Evolutionary conservation across 2,329 filamentous ascomycete genomes (phyloP).

Genomic region (Colletotrichum tanaceti): DNA sequence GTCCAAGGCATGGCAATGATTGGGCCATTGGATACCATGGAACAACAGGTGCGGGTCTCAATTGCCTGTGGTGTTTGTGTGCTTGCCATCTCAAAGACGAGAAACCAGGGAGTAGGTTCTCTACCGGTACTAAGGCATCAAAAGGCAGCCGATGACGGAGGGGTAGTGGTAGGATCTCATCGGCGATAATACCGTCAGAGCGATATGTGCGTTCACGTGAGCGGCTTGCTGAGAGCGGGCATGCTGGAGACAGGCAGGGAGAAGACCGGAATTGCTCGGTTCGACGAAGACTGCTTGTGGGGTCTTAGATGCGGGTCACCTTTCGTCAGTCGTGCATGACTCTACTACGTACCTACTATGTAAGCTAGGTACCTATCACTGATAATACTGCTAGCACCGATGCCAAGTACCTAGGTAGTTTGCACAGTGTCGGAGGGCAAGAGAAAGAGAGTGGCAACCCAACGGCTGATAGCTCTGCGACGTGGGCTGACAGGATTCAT

Average conservation of each 20-base stretch:
- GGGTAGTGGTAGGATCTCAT: not conserved
- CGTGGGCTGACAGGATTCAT: constrained; percentile 20
- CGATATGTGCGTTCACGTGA: constrained; percentile 9
- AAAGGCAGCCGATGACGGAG: not conserved
- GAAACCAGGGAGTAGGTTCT: not conserved
- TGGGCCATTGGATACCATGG: constrained; percentile 1
- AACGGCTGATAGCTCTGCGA: constrained; percentile 11
- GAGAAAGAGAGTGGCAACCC: constrained; percentile 23
- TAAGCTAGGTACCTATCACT: constrained; percentile 6
- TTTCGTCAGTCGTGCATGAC: too few relatives aligned
- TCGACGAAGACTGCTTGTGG: constrained; percentile 17
- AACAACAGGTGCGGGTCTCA: not conserved
- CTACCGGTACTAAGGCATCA: constrained; percentile 5
- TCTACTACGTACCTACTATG: too few relatives aligned
- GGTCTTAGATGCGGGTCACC: constrained; percentile 1
- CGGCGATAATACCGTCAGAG: not conserved
- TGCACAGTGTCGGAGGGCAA: constrained; percentile 30
- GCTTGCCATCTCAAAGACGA: not conserved
- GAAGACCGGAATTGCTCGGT: constrained; percentile 33
- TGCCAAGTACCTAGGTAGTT: too few relatives aligned
- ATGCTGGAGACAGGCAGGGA: constrained; percentile 14
- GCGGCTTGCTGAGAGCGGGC: constrained; percentile 13
- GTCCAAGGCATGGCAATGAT: not conserved
- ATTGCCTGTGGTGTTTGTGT: constrained; percentile 3
- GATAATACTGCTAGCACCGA: too few relatives aligned